phyloP scores from a whole-genome alignment of 2,329 filamentous ascomycete species.

The Aureobasidium lini region DNA sequence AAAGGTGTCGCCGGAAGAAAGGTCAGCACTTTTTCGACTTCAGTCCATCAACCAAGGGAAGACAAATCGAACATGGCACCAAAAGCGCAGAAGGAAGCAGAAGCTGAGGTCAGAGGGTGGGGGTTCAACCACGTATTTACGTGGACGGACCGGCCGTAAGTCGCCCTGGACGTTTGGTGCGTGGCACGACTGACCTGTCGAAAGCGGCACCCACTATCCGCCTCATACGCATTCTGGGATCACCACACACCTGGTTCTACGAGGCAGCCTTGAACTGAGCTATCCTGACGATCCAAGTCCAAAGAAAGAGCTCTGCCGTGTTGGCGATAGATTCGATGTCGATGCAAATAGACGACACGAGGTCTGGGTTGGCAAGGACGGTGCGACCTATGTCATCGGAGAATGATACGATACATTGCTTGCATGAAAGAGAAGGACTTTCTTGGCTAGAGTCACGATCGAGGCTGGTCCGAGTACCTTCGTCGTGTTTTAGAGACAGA shows the following conservation, averaged over 20 bases:
- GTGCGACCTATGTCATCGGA: constrained; percentile 61
- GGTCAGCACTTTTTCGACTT: background rate
- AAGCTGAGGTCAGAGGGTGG: constrained; percentile 59
- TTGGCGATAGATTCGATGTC: constrained; percentile 59
- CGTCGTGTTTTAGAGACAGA: background rate
- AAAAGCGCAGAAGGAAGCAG: constrained; percentile 42
- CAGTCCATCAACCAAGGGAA: background rate
- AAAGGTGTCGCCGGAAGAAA: background rate
- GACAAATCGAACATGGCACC: background rate
- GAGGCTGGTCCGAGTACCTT: background rate
- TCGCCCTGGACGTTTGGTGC: constrained; percentile 18
- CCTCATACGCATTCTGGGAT: constrained; percentile 58
- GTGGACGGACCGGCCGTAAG: constrained; percentile 64
- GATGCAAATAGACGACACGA: constrained; percentile 58
- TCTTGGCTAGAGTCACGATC: too few species aligned
- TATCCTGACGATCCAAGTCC: constrained; percentile 54
- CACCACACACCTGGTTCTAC: constrained; percentile 63
- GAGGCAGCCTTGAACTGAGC: constrained; percentile 57
- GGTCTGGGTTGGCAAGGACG: constrained; percentile 59
- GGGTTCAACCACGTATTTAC: constrained; percentile 64
- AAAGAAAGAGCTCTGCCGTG: constrained; percentile 51
- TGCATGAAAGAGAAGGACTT: background rate
- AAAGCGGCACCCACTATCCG: constrained; percentile 58
- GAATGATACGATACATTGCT: constrained; percentile 31
- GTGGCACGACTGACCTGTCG: background rate